Evolutionary conservation across 73 alveolate genomes (phyloP).

Genomic region (Paramecium tetraurelia): DNA sequence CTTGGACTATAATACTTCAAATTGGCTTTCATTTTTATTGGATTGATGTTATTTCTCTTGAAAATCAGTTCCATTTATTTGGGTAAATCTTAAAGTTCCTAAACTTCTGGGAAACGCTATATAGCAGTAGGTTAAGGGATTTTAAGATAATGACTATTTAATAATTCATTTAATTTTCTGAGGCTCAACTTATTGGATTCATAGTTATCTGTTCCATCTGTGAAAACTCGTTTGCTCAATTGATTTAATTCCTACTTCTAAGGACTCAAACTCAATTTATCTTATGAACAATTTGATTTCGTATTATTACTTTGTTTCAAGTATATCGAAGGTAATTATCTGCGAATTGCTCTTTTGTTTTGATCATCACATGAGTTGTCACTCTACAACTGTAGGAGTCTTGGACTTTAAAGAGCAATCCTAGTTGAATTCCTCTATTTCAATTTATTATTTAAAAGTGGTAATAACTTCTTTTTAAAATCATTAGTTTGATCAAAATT

Average conservation of each 20-base stretch:
- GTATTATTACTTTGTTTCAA: neutral
- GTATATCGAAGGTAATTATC: neutral
- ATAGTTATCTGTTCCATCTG: neutral
- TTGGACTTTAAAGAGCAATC: neutral
- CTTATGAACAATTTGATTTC: neutral
- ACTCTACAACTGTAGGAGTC: neutral
- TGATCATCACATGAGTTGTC: neutral
- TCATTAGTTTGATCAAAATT: neutral
- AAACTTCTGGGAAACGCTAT: neutral
- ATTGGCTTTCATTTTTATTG: neutral
- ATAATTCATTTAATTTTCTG: neutral
- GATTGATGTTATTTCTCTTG: neutral
- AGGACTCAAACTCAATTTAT: neutral
- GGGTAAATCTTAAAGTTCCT: neutral
- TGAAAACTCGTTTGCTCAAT: neutral
- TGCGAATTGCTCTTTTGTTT: neutral
- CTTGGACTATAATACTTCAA: neutral
- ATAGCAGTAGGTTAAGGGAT: neutral
- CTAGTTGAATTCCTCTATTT: neutral
- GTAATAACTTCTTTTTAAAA: neutral
- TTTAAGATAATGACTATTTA: neutral
- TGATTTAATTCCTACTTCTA: neutral
- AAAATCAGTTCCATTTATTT: neutral
- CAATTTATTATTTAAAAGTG: neutral
- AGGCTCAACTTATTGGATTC: neutral